Evolutionary conservation across 768 basidiomycete species (phyloP).

Genomic region (Russula abietina): DNA sequence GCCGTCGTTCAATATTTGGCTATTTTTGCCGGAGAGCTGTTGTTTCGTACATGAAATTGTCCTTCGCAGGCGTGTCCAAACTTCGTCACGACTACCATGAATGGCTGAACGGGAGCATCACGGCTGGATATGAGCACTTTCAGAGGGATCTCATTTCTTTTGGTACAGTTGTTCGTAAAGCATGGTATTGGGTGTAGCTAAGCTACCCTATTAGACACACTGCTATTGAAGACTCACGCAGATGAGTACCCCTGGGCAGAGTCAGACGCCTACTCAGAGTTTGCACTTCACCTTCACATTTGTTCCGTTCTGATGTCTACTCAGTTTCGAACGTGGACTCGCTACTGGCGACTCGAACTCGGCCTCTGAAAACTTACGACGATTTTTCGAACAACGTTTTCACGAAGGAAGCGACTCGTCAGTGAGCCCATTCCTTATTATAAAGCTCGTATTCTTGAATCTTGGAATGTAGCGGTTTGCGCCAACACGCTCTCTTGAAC

Average conservation of each 20-base stretch:
- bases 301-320: slow-evolving; percentile 20
- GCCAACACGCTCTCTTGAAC: slow-evolving; percentile 75
- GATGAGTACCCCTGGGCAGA: slow-evolving; percentile 23
- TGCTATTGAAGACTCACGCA: slow-evolving; percentile 27
- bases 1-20: slow-evolving; percentile 72
- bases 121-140: slow-evolving; percentile 41
- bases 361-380: slow-evolving; percentile 64
- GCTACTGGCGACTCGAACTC: slow-evolving; percentile 61
- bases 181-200: not conserved
- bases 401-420: slow-evolving; percentile 77
- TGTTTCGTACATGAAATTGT: slow-evolving; percentile 68
- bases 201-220: slow-evolving; percentile 14
- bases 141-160: slow-evolving; percentile 23
- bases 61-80: slow-evolving; percentile 63
- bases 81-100: slow-evolving; percentile 60
- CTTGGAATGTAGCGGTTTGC: slow-evolving; percentile 50
- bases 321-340: slow-evolving; percentile 63
- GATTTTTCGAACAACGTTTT: slow-evolving; percentile 83
- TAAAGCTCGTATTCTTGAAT: not conserved
- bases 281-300: not conserved
- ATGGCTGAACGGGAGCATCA: slow-evolving; percentile 50
- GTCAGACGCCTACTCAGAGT: slow-evolving; percentile 21
- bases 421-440: slow-evolving; percentile 29
- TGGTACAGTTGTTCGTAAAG: slow-evolving; percentile 3
- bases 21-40: slow-evolving; percentile 75